phyloP scores from a whole-genome alignment of 106 monocot species.

The Gastrodia elata region DNA sequence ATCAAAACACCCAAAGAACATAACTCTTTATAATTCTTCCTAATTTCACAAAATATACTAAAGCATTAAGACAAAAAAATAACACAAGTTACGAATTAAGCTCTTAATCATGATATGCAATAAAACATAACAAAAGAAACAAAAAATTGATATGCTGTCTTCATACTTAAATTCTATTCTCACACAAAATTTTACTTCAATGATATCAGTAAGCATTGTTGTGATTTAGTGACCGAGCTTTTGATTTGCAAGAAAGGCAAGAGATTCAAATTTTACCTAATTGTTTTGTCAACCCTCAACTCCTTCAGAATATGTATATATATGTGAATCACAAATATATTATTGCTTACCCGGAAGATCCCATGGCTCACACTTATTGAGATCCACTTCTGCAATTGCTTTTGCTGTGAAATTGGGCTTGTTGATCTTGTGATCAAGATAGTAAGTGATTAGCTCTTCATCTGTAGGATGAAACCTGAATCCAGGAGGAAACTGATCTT shows the following conservation, averaged over 20 bases:
- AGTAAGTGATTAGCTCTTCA: constrained; percentile 53
- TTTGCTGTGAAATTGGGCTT: constrained; percentile 30
- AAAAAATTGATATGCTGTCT: no score
- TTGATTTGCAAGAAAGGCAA: neutral
- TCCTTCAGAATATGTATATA: no score
- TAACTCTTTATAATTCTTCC: no score
- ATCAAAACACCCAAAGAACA: no score
- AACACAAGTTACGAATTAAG: neutral
- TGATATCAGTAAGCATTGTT: no score
- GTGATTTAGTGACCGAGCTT: no score
- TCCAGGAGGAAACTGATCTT: constrained; percentile 47
- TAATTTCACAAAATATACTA: no score
- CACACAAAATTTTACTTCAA: no score
- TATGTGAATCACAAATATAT: neutral
- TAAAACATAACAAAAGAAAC: neutral
- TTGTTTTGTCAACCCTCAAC: no score
- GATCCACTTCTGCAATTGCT: constrained; percentile 53
- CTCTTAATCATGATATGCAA: neutral
- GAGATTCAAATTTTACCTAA: neutral
- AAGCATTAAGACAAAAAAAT: neutral
- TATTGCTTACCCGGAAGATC: constrained; percentile 44
- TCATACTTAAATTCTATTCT: no score
- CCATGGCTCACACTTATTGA: constrained; percentile 72
- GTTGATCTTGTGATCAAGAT: constrained; percentile 33
- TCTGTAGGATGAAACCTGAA: constrained; percentile 64